Conservation (phyloP, 116 monocot species). For the Cymodocea nodosa region DNA sequence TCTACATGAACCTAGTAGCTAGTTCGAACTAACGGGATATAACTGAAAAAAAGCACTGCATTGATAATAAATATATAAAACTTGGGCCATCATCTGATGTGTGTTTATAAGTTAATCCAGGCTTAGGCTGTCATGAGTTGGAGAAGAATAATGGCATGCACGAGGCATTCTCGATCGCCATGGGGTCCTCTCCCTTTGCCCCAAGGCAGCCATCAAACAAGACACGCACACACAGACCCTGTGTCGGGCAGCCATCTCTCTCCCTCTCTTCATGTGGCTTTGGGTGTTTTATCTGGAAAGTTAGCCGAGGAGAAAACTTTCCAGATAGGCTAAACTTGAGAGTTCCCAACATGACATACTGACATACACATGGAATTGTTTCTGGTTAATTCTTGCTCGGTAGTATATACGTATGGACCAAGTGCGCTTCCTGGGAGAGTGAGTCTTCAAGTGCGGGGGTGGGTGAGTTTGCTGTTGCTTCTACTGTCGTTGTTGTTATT, state of each 20-base stretch:
- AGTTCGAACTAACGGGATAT: no score
- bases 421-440: no score
- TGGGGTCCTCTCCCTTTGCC: constrained; percentile 7
- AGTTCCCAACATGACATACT: background rate
- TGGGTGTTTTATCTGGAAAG: constrained; percentile 4
- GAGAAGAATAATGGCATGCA: constrained; percentile 4
- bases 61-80: no score
- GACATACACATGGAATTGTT: background rate
- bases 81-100: no score
- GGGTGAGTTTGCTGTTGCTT: no score
- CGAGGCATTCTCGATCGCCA: background rate
- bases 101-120: background rate
- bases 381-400: background rate
- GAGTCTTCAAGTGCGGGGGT: background rate
- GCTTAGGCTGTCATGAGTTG: background rate
- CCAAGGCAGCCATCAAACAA: constrained; percentile 11
- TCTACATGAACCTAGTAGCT: no score
- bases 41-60: no score
- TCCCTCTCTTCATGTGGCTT: constrained; percentile 1
- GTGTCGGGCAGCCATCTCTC: constrained; percentile 3
- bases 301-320: background rate
- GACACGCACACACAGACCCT: constrained; percentile 5
- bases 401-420: no score
- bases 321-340: background rate
- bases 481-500: background rate